Evolutionary conservation across 139 green algal genomes (phyloP).

Genomic region (Chlorella sp.): DNA sequence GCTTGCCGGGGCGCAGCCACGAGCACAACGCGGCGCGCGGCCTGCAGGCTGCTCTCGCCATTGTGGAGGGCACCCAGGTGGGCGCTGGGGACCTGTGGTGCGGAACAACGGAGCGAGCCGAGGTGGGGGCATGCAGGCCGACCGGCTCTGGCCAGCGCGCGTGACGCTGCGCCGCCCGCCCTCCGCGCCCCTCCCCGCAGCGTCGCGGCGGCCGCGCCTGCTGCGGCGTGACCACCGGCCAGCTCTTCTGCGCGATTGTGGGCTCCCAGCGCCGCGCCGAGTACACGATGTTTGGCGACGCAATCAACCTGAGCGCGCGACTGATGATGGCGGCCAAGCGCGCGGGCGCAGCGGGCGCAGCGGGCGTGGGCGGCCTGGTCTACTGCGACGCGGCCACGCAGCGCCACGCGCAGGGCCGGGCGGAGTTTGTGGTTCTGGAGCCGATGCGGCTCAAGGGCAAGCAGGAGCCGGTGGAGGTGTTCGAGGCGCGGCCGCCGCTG

Average conservation of each 20-base stretch:
- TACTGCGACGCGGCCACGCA: constrained; percentile 74
- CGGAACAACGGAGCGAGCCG: too few relatives aligned
- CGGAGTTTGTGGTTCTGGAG: constrained; percentile 29
- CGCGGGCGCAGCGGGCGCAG: too few relatives aligned
- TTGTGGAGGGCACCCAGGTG: constrained; percentile 33
- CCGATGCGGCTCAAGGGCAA: constrained; percentile 65
- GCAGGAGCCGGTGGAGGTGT: constrained; percentile 46
- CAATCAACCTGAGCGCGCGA: constrained; percentile 82
- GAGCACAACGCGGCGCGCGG: constrained; percentile 64
- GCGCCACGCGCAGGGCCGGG: constrained; percentile 11
- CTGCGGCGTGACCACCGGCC: constrained; percentile 76
- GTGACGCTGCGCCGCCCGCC: too few relatives aligned
- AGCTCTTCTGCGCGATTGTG: constrained; percentile 81
- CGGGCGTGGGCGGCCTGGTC: constrained; percentile 35
- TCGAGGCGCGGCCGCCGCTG: constrained; percentile 1
- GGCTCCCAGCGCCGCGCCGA: constrained; percentile 72
- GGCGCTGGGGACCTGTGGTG: background rate
- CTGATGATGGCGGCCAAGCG: constrained; percentile 71
- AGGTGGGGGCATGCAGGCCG: background rate
- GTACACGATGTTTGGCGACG: constrained; percentile 88
- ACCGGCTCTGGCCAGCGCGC: background rate
- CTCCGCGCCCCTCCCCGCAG: background rate
- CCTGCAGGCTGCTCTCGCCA: constrained; percentile 43
- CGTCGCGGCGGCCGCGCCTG: constrained; percentile 7
- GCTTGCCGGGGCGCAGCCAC: constrained; percentile 74